Base-by-base conservation (phyloP, 371 early-diverging fungal species). In the Mucor velutinosus region DNA sequence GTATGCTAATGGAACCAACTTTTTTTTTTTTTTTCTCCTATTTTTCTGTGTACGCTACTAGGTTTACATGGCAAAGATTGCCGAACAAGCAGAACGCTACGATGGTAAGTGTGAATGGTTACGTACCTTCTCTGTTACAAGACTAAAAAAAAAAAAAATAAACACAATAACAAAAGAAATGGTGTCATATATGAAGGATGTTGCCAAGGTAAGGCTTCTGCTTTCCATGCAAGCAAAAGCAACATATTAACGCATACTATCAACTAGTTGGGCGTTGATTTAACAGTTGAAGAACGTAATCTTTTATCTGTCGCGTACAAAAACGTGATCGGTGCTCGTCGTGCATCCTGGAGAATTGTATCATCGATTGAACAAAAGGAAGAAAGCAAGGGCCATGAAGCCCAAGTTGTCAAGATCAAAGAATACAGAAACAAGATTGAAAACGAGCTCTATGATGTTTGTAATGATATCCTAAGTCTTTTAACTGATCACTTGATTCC, bases 311-410 rank as follows among this genome's bases (percentile, higher is more conserved):
- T 99, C 69, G 99, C 99, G 64, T 99, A 97, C 90, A 99, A 99
- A 90, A 99, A 99, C 87, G 96, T 99, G 51, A 99, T 99, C 76
- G 99, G 99, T 73, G 94, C 97, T 66, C 97, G 98, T 74, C 96
- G 99, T 87, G 97, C 98, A 45, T 97, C 98, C 39, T 99, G 99
- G 99, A 89, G 99, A 84, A 98, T 99, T 76, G 94, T 99, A 27
- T 96, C 95, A 64, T 97, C 99, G 60, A 97, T 98, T 72, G 98
- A 97, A 84, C 94, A 97, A 79, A 99, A 98, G 92, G 96, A 97
- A 78, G 96, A 96, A 81, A 86, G 85, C 73, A 97, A 97, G 88
- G 94, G 94, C 75, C 91, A 94, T 75, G 84, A 87, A 45, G 77
- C 81, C 51, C 95, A 97, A 72, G 93, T 95, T 45, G 80, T 82